Evolutionary conservation across 768 basidiomycete genomes (phyloP).

Genomic region (Suillus spraguei): DNA sequence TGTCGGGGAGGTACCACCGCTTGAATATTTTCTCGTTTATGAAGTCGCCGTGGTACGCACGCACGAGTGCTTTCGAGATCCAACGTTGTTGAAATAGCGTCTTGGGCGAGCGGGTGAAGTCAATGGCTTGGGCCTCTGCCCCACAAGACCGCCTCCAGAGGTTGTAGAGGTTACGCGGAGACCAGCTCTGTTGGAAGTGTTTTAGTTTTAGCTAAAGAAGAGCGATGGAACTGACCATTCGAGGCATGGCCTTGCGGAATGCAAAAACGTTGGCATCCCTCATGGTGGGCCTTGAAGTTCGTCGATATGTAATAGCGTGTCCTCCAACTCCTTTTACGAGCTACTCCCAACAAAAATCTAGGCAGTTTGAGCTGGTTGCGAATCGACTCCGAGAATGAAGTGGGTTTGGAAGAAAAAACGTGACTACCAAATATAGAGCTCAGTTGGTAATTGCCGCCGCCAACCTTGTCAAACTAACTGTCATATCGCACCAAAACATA

Average conservation of each 20-base stretch:
- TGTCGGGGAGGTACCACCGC: constrained; percentile 89
- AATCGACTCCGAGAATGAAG: too few species aligned
- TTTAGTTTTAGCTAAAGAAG: background rate
- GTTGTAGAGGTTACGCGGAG: constrained; percentile 86
- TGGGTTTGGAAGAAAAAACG: too few species aligned
- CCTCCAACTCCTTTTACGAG: too few species aligned
- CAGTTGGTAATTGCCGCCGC: too few species aligned
- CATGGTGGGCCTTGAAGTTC: constrained; percentile 35
- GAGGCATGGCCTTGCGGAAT: constrained; percentile 63
- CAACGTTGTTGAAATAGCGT: constrained; percentile 83
- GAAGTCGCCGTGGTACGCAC: constrained; percentile 95
- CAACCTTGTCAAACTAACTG: too few species aligned
- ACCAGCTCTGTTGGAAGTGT: constrained; percentile 78
- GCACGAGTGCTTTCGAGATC: constrained; percentile 81
- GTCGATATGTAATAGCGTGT: background rate
- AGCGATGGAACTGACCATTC: constrained; percentile 58
- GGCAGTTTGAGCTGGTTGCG: too few species aligned
- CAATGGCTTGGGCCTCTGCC: constrained; percentile 42
- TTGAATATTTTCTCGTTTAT: constrained; percentile 94
- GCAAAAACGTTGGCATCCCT: constrained; percentile 49
- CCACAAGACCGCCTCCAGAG: constrained; percentile 78
- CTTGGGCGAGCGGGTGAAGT: constrained; percentile 52
- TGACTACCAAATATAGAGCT: background rate
- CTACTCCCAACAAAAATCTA: too few species aligned
- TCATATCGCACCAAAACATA: too few species aligned